Evolutionary conservation across 2,329 filamentous ascomycete genomes (phyloP).

Genomic region (Juglanconis sp.): DNA sequence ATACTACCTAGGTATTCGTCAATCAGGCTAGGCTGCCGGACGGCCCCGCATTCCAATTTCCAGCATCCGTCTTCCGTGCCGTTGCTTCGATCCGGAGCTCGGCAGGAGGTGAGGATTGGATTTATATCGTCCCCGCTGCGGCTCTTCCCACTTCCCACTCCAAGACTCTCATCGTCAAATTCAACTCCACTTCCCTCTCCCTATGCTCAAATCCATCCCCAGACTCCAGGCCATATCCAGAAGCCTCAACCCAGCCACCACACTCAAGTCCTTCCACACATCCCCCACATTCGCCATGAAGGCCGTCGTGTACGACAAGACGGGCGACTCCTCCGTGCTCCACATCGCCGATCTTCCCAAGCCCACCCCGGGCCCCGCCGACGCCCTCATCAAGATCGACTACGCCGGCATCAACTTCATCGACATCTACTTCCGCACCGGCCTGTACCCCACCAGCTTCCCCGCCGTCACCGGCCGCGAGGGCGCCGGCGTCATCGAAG

Average conservation of each 20-base stretch:
- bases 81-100: not conserved
- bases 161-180: not conserved
- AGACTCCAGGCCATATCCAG: constrained; percentile 14
- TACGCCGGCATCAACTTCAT: constrained; percentile 19
- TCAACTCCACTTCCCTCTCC: not conserved
- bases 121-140: not conserved
- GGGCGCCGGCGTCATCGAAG: constrained; percentile 54
- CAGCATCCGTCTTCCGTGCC: not conserved
- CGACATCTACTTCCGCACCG: constrained; percentile 72
- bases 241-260: constrained; percentile 11
- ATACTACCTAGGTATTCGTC: too few relatives aligned
- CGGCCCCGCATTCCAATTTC: not conserved
- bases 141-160: not conserved
- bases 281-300: constrained; percentile 3
- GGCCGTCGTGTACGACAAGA: constrained; percentile 17
- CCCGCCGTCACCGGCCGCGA: constrained; percentile 78
- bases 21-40: not conserved
- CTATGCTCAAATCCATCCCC: constrained; percentile 5
- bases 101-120: not conserved
- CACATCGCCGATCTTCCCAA: constrained; percentile 17
- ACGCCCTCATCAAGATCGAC: constrained; percentile 17
- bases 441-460: constrained; percentile 68
- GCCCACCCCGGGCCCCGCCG: constrained; percentile 7
- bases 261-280: not conserved
- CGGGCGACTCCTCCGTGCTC: constrained; percentile 18